phyloP scores from a whole-genome alignment of 805 yeast genomes.

The Candida suzukii region DNA sequence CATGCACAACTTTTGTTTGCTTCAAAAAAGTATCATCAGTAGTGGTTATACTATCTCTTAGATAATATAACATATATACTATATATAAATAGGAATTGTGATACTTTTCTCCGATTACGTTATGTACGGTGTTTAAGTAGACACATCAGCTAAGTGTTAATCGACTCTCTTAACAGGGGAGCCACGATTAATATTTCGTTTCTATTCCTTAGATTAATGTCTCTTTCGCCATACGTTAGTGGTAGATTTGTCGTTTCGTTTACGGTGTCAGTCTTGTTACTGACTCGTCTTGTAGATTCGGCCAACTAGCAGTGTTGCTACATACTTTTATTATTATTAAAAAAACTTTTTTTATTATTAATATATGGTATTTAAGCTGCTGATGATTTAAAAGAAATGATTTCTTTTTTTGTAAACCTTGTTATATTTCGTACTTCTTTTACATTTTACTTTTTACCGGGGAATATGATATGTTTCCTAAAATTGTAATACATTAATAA shows the following conservation, averaged over 20 bases:
- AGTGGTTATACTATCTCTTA: conserved; percentile 76
- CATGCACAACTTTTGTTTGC: conserved; percentile 28
- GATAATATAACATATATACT: conserved; percentile 49
- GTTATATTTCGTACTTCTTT: too few species aligned
- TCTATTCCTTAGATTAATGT: conserved; percentile 58
- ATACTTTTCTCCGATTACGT: conserved; percentile 33
- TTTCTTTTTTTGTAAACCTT: background rate
- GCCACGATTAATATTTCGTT: conserved; percentile 71
- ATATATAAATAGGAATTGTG: conserved; percentile 40
- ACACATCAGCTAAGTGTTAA: conserved; percentile 57
- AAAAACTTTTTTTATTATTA: conserved; percentile 2
- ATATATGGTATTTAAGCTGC: background rate
- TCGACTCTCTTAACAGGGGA: conserved; percentile 69
- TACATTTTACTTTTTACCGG: too few species aligned
- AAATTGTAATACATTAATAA: too few species aligned
- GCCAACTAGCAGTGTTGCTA: conserved; percentile 49
- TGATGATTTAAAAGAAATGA: background rate
- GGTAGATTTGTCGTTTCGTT: conserved; percentile 20
- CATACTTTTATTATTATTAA: conserved; percentile 22
- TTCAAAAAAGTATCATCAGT: conserved; percentile 51
- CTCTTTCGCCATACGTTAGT: conserved; percentile 26
- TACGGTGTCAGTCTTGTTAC: conserved; percentile 23
- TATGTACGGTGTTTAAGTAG: conserved; percentile 24
- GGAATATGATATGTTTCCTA: too few species aligned
- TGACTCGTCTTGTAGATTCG: conserved; percentile 19